These are phyloP conservation scores for Suillus fuscotomentosus DNA, from an alignment of 768 basidiomycete species.

Conservation along the genomic window DNA sequence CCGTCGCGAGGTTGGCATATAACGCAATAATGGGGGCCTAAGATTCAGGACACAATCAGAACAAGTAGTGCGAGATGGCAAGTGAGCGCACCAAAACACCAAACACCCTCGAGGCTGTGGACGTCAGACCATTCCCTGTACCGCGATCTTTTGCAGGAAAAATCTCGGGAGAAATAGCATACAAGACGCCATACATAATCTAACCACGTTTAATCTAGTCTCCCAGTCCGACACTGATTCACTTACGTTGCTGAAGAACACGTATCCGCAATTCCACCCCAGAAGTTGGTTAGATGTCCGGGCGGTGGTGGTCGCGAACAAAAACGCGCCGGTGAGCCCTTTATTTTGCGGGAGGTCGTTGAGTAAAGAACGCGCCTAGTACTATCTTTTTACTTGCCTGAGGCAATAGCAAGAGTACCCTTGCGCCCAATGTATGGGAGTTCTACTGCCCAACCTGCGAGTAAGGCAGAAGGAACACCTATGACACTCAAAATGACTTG, in stretches of 20 bases:
- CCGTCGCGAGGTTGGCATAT: constrained; percentile 60
- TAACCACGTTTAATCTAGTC: constrained; percentile 18
- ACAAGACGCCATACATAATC: constrained; percentile 78
- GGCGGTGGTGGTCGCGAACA: constrained; percentile 75
- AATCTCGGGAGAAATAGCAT: constrained; percentile 67
- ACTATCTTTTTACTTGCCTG: constrained; percentile 43
- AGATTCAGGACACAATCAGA: background rate
- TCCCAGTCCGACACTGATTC: background rate
- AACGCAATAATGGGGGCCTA: constrained; percentile 74
- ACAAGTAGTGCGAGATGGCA: background rate
- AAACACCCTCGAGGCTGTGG: constrained; percentile 61
- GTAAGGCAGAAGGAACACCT: constrained; percentile 69
- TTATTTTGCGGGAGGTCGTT: constrained; percentile 44
- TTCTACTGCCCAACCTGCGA: constrained; percentile 73
- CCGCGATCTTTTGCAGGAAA: constrained; percentile 74
- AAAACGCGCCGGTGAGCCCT: constrained; percentile 73
- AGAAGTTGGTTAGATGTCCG: constrained; percentile 64
- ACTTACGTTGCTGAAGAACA: constrained; percentile 59
- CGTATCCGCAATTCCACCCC: constrained; percentile 80
- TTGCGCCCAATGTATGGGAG: constrained; percentile 60
- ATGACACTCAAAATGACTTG: constrained; percentile 68
- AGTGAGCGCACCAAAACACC: constrained; percentile 57
- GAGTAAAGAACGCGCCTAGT: constrained; percentile 33
- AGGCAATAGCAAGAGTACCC: constrained; percentile 64
- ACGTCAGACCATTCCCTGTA: constrained; percentile 65